A percentile compares a stretch with the other conserved stretches of the same genome.
phyloP scores from a whole-genome alignment of 2,329 filamentous ascomycete species.

The Calonectria hongkongensis region DNA sequence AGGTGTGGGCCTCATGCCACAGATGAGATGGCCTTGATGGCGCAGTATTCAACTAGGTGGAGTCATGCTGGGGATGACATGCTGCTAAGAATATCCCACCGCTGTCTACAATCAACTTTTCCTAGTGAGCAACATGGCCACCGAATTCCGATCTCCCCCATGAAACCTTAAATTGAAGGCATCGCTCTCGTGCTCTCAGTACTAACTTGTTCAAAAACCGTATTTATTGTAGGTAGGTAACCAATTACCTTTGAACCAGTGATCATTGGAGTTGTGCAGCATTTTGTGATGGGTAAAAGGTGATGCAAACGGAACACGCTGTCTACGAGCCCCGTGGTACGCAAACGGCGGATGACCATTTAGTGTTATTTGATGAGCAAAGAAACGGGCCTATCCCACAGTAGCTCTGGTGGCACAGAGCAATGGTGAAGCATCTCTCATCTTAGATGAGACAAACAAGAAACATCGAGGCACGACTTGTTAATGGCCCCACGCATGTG shows the following conservation, averaged over 20 bases:
- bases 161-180: not conserved
- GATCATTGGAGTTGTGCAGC: too few species aligned
- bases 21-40: not conserved
- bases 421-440: not conserved
- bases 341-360: not conserved
- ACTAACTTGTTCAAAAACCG: not conserved
- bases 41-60: not conserved
- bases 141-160: too few species aligned
- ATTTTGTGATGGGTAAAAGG: not conserved
- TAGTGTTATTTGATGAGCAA: not conserved
- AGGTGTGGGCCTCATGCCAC: not conserved
- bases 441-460: conserved; percentile 17
- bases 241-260: too few species aligned
- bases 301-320: not conserved
- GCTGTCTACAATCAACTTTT: not conserved
- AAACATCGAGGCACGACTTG: not conserved
- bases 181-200: not conserved
- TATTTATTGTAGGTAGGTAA: too few species aligned
- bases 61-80: not conserved
- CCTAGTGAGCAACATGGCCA: not conserved
- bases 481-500: not conserved
- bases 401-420: not conserved
- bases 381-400: not conserved
- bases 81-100: conserved; percentile 12
- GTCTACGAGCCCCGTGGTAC: too few species aligned